Conservation (phyloP, 2,329 filamentous ascomycete genomes). For the Fusarium circinatum region DNA sequence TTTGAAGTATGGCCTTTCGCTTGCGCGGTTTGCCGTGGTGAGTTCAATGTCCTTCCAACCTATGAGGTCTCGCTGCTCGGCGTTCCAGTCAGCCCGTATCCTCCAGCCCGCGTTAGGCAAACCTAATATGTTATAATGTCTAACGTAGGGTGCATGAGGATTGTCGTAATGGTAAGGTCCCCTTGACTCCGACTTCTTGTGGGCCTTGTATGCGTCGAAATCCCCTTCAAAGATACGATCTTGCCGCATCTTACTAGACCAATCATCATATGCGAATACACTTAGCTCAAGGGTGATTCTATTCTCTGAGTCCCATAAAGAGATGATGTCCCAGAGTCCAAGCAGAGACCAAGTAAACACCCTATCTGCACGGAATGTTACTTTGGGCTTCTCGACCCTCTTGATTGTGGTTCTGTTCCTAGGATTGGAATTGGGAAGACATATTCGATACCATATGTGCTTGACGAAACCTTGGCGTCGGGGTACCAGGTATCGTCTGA, state of each 20-base stretch:
- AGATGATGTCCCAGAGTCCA: background rate
- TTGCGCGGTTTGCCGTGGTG: no score
- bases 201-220: accelerated
- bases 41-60: no score
- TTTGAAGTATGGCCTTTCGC: background rate
- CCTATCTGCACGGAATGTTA: no score
- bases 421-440: no score
- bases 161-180: background rate
- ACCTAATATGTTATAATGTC: background rate
- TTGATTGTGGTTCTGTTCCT: no score
- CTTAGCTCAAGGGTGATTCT: constrained; percentile 11
- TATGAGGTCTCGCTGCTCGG: no score
- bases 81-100: background rate
- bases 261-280: background rate
- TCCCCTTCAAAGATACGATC: background rate
- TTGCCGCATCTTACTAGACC: accelerated
- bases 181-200: background rate
- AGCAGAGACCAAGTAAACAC: background rate
- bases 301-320: background rate
- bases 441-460: constrained; percentile 10
- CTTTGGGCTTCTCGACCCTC: no score
- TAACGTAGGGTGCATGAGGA: background rate
- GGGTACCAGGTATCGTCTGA: no score
- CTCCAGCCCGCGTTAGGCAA: background rate
- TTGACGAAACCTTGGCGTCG: background rate